Percentiles rank a stretch among this genome's conserved stretches.
Conservation (phyloP, 345 rosid species). For the Salix exigua region DNA sequence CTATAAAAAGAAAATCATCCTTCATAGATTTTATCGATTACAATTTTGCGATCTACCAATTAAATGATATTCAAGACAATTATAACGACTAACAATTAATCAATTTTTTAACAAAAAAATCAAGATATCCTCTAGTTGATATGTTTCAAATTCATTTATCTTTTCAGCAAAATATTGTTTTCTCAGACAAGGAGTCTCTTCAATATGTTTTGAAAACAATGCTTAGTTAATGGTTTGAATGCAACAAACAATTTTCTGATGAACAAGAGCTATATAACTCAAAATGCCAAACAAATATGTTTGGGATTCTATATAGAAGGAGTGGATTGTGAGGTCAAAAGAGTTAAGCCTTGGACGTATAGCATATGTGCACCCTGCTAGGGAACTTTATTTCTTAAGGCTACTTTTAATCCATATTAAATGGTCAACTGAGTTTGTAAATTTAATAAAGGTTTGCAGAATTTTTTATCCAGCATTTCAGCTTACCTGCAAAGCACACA, state of each 20-base stretch:
- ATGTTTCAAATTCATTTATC: not conserved
- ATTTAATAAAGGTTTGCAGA: not conserved
- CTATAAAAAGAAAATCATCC: too few species aligned
- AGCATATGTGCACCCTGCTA: not conserved
- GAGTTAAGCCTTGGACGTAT: not conserved
- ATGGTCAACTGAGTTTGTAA: not conserved
- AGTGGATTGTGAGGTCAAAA: not conserved
- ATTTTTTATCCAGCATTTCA: too few species aligned
- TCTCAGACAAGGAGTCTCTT: not conserved
- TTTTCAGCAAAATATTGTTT: not conserved
- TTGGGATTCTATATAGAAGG: not conserved
- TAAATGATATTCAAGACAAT: too few species aligned
- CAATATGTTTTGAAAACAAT: not conserved
- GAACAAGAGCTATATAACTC: not conserved
- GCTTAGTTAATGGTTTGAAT: not conserved
- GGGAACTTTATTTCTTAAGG: not conserved
- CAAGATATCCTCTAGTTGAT: not conserved
- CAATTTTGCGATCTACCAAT: too few species aligned
- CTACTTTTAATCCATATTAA: not conserved
- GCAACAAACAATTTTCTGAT: not conserved
- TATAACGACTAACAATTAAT: too few species aligned
- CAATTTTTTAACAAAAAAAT: too few species aligned
- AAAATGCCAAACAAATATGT: not conserved
- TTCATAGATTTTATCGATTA: too few species aligned
- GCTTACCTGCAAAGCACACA: too few species aligned